Evolutionary conservation across 2,329 filamentous ascomycete genomes (phyloP).

Genomic region (Xylaria sp.): DNA sequence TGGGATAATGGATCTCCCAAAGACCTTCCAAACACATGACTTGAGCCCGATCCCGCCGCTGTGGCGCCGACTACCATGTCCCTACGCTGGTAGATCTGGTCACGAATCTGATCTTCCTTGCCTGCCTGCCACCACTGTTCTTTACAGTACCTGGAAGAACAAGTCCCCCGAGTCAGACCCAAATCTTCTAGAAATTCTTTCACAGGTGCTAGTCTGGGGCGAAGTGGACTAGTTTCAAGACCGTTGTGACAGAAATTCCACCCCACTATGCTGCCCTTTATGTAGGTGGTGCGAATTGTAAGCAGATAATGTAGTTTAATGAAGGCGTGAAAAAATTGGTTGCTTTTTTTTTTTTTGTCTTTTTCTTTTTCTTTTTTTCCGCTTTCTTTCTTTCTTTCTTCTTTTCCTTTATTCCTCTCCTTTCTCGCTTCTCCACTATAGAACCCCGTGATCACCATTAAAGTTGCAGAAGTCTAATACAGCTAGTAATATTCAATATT

Average conservation of each 20-base stretch:
- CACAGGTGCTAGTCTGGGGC: constrained; percentile 9
- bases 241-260: constrained; percentile 16
- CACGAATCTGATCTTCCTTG: constrained; percentile 12
- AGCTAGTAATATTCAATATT: too few relatives aligned
- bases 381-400: too few relatives aligned
- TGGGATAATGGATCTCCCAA: neutral
- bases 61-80: constrained; percentile 14
- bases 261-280: constrained; percentile 2
- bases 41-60: constrained; percentile 27
- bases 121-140: constrained; percentile 9
- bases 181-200: constrained; percentile 32
- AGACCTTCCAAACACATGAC: constrained; percentile 14
- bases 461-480: too few relatives aligned
- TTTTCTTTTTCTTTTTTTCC: neutral
- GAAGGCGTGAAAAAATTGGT: neutral
- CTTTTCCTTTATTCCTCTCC: neutral
- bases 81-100: neutral
- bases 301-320: neutral
- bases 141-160: constrained; percentile 5
- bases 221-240: constrained; percentile 5
- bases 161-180: constrained; percentile 1
- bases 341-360: neutral
- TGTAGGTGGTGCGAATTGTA: too few relatives aligned
- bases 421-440: neutral
- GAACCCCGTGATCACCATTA: neutral